Base-by-base conservation (phyloP, 1,284 basidiomycete species). In the Agaricales sp. region DNA sequence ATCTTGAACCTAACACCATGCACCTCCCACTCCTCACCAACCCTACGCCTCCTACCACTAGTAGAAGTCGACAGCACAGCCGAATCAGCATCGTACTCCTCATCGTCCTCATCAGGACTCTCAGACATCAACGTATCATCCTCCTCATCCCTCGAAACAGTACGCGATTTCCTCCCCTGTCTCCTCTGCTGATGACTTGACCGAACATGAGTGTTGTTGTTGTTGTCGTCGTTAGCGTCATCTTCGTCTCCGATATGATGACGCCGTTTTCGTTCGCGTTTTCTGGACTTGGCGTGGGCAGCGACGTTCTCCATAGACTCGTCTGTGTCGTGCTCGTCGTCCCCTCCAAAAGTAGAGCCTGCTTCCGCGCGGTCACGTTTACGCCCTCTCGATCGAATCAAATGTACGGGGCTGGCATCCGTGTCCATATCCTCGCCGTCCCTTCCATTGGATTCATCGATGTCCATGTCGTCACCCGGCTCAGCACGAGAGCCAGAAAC, bases 361-460 rank as follows among this genome's bases (percentile, higher is more conserved):
- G 80, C 81, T 57, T 87, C 84, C 13, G 74, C 71, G 45, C 82
- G 80, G 61, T 82, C 82, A 50, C 86, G 75, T 64, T 89, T 89
- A 68, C 75, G 83, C 22, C 86, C 86, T 54, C 84, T 41, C 18
- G 74, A n/a, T 60, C 56, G 49, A 63, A 58, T 18, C 64, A 57
- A 50, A 45, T 50, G 38, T 59, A 54, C 51, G 64, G 62, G 13
- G 58, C 52, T n/a, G 56, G 52, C 52, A 47, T 54, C 52, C 12
- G 61, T 58, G 48, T 61, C 61, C 52, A 60, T 61, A 14, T 58
- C 61, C 18, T 61, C 51, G 35, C 54, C 60, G 47, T 60, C 62
- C 59, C 8, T 35, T n/a, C n/a, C 30, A 4, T 41, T 16, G 39
- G 8, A 6, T 11, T 41, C 4, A 51, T 66, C 58, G 55, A 49